Percentiles rank a stretch among this genome's conserved stretches.
Conservation (phyloP, 2,329 filamentous ascomycete genomes). For the Catunica adiposa region DNA sequence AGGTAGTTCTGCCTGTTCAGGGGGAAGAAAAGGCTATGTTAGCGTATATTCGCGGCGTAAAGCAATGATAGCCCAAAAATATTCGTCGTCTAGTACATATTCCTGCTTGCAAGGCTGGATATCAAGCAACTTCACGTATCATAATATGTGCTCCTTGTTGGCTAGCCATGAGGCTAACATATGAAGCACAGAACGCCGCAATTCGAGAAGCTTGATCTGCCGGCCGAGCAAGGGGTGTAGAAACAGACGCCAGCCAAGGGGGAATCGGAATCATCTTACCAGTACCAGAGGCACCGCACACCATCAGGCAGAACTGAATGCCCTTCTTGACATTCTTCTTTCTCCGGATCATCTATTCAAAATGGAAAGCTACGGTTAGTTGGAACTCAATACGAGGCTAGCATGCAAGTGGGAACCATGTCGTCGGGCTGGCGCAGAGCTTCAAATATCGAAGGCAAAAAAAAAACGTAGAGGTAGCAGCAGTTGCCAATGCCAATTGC, state of each 20-base stretch:
- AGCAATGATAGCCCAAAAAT: too few relatives aligned
- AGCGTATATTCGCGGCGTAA: too few relatives aligned
- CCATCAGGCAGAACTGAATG: slow-evolving; percentile 99
- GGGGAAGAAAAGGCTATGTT: not conserved
- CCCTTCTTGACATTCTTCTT: slow-evolving; percentile 99
- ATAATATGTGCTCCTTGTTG: too few relatives aligned
- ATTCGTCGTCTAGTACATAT: too few relatives aligned
- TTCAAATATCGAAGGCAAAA: too few relatives aligned
- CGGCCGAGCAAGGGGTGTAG: not conserved
- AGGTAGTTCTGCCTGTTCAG: slow-evolving; percentile 73
- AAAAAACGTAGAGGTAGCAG: too few relatives aligned
- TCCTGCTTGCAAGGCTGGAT: too few relatives aligned
- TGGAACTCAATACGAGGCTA: not conserved
- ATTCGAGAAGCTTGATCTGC: not conserved
- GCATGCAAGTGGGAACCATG: too few relatives aligned
- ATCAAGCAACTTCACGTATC: too few relatives aligned
- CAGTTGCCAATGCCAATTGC: too few relatives aligned
- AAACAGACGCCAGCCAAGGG: slow-evolving; percentile 9
- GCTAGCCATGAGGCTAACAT: too few relatives aligned
- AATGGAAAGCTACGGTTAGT: slow-evolving; percentile 18
- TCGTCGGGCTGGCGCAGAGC: too few relatives aligned
- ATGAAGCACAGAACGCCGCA: not conserved
- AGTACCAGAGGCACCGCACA: slow-evolving; percentile 96
- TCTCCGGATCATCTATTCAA: slow-evolving; percentile 82
- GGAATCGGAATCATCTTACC: slow-evolving; percentile 40